Evolutionary conservation across 192 early-diverging fungal genomes (phyloP), one percentile per base, ranked within the genome.

Genomic region (Dispira simplex): DNA sequence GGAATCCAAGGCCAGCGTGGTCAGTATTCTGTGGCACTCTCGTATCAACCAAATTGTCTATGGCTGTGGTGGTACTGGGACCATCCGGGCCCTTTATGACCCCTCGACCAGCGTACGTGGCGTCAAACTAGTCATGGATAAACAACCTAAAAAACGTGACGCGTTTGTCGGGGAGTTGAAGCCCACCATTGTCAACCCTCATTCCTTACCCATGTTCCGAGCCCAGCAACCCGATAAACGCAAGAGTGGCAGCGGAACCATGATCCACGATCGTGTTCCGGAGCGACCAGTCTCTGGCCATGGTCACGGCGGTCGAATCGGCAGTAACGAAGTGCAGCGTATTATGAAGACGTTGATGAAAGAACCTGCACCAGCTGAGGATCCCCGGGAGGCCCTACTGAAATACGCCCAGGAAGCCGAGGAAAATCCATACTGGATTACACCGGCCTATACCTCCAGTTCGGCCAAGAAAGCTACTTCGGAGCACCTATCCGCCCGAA

Each of bases 381-480:
- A 98, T 75, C 95, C 95, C 12, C 75, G 95, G 53, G 93, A 88
- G 55, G 95, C 90, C 3, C 78, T 98, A 66, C 71, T 98, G 32
- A 88, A 81, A 64, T 92, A 90, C 75, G 93, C 95, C 0, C 75
- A 81, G 3, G 75, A 79, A 1, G 89, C 91, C 0, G 84, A 88
- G 65, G 74, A 77, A 39, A 85, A 96, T 65, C 92, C 92, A 8
- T 81, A 81, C 70, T 98, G 91, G 85, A 82, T 95, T 65, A 78
- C 80, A 9, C 84, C 84, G 23, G 89, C 90, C 0, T 96, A 96
- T 63, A 44, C 70, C 58, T 21, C 79, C 77, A 58, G 85, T 80
- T 43, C 82, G 88, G 28, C 77, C 84, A 43, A 81, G 79, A 44
- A 75, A 74, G 20, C 48, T 16, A 49, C 21, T 21, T 49, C 48